Evolutionary conservation across 208 protist genomes (phyloP).

Genomic region (Trichomonas vaginalis): DNA sequence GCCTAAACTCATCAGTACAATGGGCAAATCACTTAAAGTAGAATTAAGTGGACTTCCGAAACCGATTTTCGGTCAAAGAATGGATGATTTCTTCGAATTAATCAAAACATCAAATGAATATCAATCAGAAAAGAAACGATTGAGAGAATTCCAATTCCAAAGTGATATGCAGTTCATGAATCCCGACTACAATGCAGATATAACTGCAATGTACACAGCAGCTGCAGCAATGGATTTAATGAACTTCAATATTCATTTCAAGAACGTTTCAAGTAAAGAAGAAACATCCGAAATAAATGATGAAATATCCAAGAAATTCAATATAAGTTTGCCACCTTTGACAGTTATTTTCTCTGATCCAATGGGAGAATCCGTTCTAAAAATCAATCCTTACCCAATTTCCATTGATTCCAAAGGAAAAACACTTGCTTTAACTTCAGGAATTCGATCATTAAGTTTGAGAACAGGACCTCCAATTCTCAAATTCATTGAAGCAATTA

Average conservation of each 20-base stretch:
- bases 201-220: not conserved
- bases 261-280: not conserved
- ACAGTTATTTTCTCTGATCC: not conserved
- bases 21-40: not conserved
- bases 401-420: not conserved
- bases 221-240: not conserved
- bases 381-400: not conserved
- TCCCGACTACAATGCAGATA: not conserved
- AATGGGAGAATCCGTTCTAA: not conserved
- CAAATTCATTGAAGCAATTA: not conserved
- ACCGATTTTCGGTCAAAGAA: not conserved
- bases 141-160: not conserved
- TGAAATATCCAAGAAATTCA: not conserved
- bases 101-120: not conserved
- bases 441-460: not conserved
- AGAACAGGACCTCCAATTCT: not conserved
- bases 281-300: no score
- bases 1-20: not conserved
- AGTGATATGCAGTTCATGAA: not conserved
- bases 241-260: not conserved
- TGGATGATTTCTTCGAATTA: not conserved
- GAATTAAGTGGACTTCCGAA: not conserved
- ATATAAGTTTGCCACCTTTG: not conserved
- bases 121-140: not conserved
- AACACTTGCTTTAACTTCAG: not conserved